Conservation (phyloP, 176 grass and related monocot species). For the Cymbopogon citratus region DNA sequence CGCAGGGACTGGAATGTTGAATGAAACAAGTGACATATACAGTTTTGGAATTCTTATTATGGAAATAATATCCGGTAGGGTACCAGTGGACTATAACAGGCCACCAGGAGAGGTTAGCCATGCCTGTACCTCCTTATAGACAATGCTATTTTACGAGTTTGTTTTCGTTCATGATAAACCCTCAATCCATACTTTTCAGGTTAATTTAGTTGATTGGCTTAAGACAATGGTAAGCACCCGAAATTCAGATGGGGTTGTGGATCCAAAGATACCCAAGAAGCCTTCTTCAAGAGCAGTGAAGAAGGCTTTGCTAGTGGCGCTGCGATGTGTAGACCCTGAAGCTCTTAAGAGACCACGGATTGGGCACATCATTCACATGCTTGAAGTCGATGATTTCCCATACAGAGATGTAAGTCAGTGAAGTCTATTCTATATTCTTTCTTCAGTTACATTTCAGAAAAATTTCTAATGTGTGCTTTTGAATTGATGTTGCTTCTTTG, state of each 20-base stretch:
- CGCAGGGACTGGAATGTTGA: constrained; percentile 93
- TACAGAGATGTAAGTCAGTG: constrained; percentile 64
- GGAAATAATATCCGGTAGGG: constrained; percentile 86
- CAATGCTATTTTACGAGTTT: not conserved
- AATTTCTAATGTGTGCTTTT: not conserved
- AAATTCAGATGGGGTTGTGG: constrained; percentile 77
- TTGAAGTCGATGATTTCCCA: constrained; percentile 96
- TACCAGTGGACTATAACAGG: constrained; percentile 87
- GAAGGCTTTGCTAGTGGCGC: constrained; percentile 77
- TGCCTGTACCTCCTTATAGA: not conserved
- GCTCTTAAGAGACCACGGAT: constrained; percentile 86
- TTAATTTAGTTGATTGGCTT: constrained; percentile 92
- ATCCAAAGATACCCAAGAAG: constrained; percentile 77
- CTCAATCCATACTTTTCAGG: constrained; percentile 34
- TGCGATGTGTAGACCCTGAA: constrained; percentile 91
- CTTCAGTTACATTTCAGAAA: not conserved
- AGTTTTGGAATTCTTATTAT: constrained; percentile 98
- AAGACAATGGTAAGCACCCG: constrained; percentile 82
- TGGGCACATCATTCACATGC: constrained; percentile 91
- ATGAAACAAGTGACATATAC: constrained; percentile 93
- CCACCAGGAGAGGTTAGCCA: constrained; percentile 74
- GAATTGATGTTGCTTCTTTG: not conserved
- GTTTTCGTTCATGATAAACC: not conserved
- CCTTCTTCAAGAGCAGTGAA: constrained; percentile 78
- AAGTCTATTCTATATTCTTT: not conserved